Evolutionary conservation across 495 filamentous ascomycete genomes (phyloP), one percentile per base, ranked within the genome.

Genomic region (Articulospora tetracladia): DNA sequence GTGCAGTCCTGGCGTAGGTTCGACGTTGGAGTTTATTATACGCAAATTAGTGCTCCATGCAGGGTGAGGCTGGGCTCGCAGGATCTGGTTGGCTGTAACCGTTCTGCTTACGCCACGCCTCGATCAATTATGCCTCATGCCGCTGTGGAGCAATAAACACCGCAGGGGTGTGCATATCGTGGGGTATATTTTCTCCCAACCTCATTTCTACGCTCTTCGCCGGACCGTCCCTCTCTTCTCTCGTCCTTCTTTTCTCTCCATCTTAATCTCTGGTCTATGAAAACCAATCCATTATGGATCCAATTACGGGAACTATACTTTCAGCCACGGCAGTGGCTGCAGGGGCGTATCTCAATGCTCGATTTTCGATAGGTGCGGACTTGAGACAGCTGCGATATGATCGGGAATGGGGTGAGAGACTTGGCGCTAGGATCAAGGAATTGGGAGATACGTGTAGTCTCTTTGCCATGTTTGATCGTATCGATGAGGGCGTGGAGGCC

Each of bases 261-360:
- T 44, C 17, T 44, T 44, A 7, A 44, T 44, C 30, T 44, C 15
- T 17, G 17, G 3, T 3, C n/a, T 7, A 11, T 19, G n/a, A 3
- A 11, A 8, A 13, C 30, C 17, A 44, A 17, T 15, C 39, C 15
- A 8, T 11, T 24, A 50, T 50, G 47, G 47, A 50, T 3, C 47
- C 47, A 6, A 13, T 27, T 8, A 25, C 47, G 12, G 47, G 6
- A n/a, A 25, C 20, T 2, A 49, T 47, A 26, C 6, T 73, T 34
- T 73, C 70, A 12, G 76, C 77, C 1, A 77, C 76, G 27, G 66
- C 77, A 0, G 52, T 75, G 1, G 74, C 76, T 11, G 71, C 74
- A 1, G 76, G 72, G 2, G 77, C 79, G 11, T 82, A 82, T 63
- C 57, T 81, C 0, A 78, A 82, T 66, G 78, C 77, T 7, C 81